Evolutionary conservation across 1,284 basidiomycete genomes (phyloP), one percentile per base, ranked within the genome.

Genomic region (Pulveroboletus sp.): DNA sequence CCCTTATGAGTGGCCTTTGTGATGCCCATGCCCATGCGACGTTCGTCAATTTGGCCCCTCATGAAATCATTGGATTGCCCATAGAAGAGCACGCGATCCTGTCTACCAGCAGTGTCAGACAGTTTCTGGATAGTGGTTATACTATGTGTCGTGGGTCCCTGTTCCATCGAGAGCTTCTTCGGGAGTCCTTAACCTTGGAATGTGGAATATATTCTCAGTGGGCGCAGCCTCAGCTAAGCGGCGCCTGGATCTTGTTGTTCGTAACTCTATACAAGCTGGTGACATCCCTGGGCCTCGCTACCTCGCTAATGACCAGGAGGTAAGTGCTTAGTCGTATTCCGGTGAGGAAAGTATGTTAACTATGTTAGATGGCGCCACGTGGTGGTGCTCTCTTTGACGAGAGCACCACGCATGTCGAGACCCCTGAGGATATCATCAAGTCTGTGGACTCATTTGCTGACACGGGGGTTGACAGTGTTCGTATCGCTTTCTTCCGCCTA

Each of bases 151-250:
- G 69, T 67, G 29, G 2, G 68, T 65, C 20, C 3, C 18, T 26
- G 12, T n/a, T n/a, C 26, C 14, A 43, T 24, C 14, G 18, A 22
- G 4, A 6, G n/a, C 20, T 45, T 39, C 9, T 48, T 49, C 0
- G 9, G 10, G 26, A 38, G 3, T 24, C n/a, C n/a, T n/a, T 46
- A 7, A 58, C 14, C n/a, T n/a, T n/a, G n/a, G n/a, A n/a, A n/a
- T n/a, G n/a, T 12, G 7, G 29, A 0, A 33, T 52, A 4, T 42
- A 9, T 44, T 43, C 9, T 33, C 25, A 67, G 65, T 67, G 43
- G 71, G 71, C 20, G 71, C 71, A 5, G 71, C 71, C 14, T 56
- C 73, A 14, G 73, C 73, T 4, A 74, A 57, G 54, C 65, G 61
- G 8, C 67, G 66, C 10, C 54, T 73, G 51, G 73, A 73, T 35